Evolutionary conservation across 2,329 filamentous ascomycete genomes (phyloP), one percentile per base, ranked within the genome.

Genomic region (Tolypocladium amazonense): DNA sequence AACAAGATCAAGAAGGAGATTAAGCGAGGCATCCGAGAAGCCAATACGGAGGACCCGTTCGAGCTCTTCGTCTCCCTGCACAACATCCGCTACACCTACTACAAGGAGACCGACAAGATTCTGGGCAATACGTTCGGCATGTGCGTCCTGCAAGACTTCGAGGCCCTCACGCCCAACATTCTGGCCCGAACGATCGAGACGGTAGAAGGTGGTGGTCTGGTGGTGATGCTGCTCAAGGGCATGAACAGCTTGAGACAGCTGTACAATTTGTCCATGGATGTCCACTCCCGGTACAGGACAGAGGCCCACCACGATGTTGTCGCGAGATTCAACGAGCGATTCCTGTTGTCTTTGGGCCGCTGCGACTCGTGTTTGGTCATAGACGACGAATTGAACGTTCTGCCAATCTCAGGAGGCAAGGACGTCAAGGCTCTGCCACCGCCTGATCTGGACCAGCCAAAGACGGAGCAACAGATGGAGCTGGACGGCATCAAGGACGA

Each of bases 71-170:
- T 97, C 68, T 94, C 92, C 61, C 86, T 96, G 60, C 90, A 97
- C 78, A 92, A 97, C 75, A 96, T 99, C 72, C 89, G 94, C 74
- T 99, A 99, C 83, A 91, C 94, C 60, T 99, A 96, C 81, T 99
- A 99, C 81, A 99, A 99, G 77, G 94, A 99, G 78, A 97, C 94
- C 35, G 94, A 99, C 70, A 97, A 97, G 81, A 97, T 99, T 70
- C 77, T 97, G 60, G 94, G 94, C 72, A 96, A 97, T 74, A 99
- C 94, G 52, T 99, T 94, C 71, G 93, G 93, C 71, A 97, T 97
- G 90, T 97, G 92, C 73, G 96, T 99, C 65, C 77, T 99, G 66
- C 94, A 99, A 74, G 94, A 99, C 71, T 99, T 99, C 69, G 94
- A 99, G 75, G 94, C 92, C 47, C 84, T 99, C 66, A 99, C 94